These are phyloP conservation scores for Carex littledalei DNA, from an alignment of 176 grass and related monocot species.

Conservation along the genomic window DNA sequence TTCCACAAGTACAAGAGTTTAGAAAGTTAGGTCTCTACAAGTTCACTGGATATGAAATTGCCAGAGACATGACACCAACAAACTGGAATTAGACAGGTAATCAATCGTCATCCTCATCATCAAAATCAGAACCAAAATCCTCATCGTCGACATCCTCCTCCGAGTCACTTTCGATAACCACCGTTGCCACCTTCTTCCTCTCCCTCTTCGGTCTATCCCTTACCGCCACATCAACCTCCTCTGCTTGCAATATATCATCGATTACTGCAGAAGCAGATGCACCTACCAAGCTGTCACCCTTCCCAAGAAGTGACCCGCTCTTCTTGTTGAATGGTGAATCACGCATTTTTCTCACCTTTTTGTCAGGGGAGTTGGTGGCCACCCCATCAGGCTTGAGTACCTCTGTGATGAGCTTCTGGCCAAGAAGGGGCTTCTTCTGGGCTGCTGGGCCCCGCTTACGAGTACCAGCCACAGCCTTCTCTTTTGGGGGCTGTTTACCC, in stretches of 20 bases:
- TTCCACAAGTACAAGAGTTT: background rate
- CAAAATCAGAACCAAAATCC: conserved; percentile 14
- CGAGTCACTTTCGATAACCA: conserved; percentile 2
- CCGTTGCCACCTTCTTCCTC: conserved; percentile 17
- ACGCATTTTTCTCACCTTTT: conserved; percentile 16
- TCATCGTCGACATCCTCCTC: conserved; percentile 10
- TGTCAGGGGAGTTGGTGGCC: conserved; percentile 6
- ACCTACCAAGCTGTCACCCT: background rate
- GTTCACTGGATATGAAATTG: conserved; percentile 5
- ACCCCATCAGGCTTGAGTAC: conserved; percentile 3
- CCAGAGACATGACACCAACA: background rate
- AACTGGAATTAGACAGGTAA: background rate
- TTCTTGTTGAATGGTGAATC: conserved; percentile 19
- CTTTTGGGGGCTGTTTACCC: background rate
- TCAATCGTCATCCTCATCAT: conserved; percentile 7
- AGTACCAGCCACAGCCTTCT: background rate
- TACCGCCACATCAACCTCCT: background rate
- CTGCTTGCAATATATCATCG: background rate
- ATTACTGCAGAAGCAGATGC: background rate
- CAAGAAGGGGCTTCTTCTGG: conserved; percentile 1
- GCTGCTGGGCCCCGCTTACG: background rate
- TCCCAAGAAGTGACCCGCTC: background rate
- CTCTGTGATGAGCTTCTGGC: conserved; percentile 3
- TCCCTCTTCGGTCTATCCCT: conserved; percentile 14
- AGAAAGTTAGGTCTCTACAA: background rate